Conservation (phyloP, 2,329 filamentous ascomycete genomes). For the Cercospora nicotianae region DNA sequence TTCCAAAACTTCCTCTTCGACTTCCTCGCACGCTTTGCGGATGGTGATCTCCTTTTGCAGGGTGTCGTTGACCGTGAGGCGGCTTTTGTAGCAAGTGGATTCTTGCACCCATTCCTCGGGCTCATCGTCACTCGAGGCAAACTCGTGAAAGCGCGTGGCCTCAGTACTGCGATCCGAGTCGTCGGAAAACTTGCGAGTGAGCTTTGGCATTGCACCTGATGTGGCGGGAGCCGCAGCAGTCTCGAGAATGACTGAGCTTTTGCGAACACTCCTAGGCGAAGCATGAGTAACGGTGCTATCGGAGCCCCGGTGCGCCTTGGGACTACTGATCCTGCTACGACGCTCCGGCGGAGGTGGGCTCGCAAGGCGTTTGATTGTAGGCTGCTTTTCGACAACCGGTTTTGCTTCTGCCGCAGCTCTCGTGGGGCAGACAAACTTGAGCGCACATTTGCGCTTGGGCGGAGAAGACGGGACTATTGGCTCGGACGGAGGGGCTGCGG, state of each 20-base stretch:
- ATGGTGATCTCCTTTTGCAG: constrained; percentile 87
- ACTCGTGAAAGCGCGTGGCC: constrained; percentile 77
- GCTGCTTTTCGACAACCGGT: constrained; percentile 27
- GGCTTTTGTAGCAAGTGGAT: constrained; percentile 61
- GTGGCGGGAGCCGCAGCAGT: constrained; percentile 18
- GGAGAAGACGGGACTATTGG: constrained; percentile 36
- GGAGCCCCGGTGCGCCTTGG: constrained; percentile 48
- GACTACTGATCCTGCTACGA: constrained; percentile 15
- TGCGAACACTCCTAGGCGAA: constrained; percentile 48
- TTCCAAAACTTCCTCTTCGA: constrained; percentile 79
- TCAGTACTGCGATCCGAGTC: constrained; percentile 51
- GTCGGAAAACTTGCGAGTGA: constrained; percentile 30
- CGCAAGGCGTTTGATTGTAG: constrained; percentile 36
- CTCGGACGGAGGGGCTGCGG: constrained; percentile 34
- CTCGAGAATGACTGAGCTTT: constrained; percentile 33
- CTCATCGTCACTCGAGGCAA: constrained; percentile 76
- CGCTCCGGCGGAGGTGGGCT: constrained; percentile 46
- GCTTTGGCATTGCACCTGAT: constrained; percentile 37
- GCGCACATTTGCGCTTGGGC: constrained; percentile 58
- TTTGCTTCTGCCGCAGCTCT: constrained; percentile 47
- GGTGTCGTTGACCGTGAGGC: constrained; percentile 86
- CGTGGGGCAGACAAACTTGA: constrained; percentile 74
- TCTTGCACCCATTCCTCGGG: constrained; percentile 92
- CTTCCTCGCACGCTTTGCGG: constrained; percentile 80
- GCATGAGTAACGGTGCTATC: constrained; percentile 53